Evolutionary conservation across 495 filamentous ascomycete species (phyloP), one percentile per base, ranked within the genome.

Genomic region (Chaetomium tenue): DNA sequence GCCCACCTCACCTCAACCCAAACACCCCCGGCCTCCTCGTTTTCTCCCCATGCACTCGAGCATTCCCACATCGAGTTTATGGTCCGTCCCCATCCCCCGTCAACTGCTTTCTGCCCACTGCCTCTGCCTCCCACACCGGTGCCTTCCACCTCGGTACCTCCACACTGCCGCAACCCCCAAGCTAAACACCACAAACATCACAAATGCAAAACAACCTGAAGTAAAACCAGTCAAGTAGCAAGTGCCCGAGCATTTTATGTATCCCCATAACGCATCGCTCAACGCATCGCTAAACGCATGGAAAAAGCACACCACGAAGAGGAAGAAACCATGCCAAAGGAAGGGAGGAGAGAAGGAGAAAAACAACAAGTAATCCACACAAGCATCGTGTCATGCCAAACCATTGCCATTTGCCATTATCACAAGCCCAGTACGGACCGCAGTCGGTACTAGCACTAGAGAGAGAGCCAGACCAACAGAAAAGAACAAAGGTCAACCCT

Each of bases 331-430:
- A 7, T 23, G 47, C 16, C 6, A 51, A 13, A 51, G 7, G 22
- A 26, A 51, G 44, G 6, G 18, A 56, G 53, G 4, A 40, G 22
- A n/a, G n/a, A 56, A 26, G 13, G 3, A 44, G 18, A 18, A 16
- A 44, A 44, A 15, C 12, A 40, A 44, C 40, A 44, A 42, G 18
- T 6, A 42, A 25, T 3, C 20, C 51, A 53, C 23, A 55, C 26
- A 55, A n/a, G 28, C 52, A 55, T 55, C 33, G 28, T 52, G 25
- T 16, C 40, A 44, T 52, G 22, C 13, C 50, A 20, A 22, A 30
- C 52, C 52, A 33, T 55, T 44, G 37, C 54, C 33, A 57, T 44
- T 40, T 56, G 37, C 39, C 55, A 58, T 46, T 58, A 58, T 58
- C 55, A 58, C 55, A 58, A 58, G 28, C 39, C 33, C 53, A 40